Base-by-base conservation (phyloP, 2,329 filamentous ascomycete genomes). In the Celoporthe dispersa region DNA sequence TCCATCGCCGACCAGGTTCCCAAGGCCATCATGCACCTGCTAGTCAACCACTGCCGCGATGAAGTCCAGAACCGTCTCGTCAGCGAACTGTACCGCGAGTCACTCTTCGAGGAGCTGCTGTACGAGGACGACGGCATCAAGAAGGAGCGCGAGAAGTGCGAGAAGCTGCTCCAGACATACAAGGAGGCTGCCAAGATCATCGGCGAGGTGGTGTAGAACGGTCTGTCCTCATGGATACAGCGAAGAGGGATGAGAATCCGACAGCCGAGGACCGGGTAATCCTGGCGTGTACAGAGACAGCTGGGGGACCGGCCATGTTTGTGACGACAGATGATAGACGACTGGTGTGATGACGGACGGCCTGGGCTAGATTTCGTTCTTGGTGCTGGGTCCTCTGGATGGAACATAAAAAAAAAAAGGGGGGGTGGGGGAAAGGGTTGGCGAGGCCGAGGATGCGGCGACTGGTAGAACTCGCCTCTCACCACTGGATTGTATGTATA, bases 41-140 rank as follows among this genome's bases (percentile, higher is more conserved):
- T 99, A 44, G 96, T 99, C 78, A 99, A 99, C 82, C 93, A 98
- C 84, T 97, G 93, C 83, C 98, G 98, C 81, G 96, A 99, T 75
- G 95, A 95, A 16, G 94, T 99, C 41, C 96, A 99, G 81, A 99
- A 99, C 81, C 89, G 96, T 61, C 89, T 99, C 8, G 96, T 99
- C 69, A 97, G 93, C 79, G 93, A 97, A 80, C 86, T 99, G 65
- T 99, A 99, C 86, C 95, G 93, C 81, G 96, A 98, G 80, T 83
- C 90, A 44, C 84, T 97, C 44, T 98, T 98, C 77, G 90, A 94
- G 75, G 95, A 99, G 79, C 87, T 99, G 68, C 85, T 99, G 53
- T 98, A 99, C 81, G 96, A 99, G 81, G 96, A 99, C 78, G 96
- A 99, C 78, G 93, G 90, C 31, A 95, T 99, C 79, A 98, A 98